Base-by-base conservation (phyloP, 306 rosid genomes). In the Cicer judaicum region DNA sequence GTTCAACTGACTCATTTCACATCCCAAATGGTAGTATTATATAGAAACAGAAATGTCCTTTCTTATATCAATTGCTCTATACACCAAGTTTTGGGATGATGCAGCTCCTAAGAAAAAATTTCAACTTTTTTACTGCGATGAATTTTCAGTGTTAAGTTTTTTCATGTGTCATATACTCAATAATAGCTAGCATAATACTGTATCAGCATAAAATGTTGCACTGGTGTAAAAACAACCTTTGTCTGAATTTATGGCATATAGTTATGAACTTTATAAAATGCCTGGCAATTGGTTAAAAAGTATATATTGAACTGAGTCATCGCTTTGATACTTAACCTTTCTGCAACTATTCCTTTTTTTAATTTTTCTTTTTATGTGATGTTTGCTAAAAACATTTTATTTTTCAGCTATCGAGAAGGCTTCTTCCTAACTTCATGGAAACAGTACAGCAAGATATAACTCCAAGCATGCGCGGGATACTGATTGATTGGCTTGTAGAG, bases 401-500 rank as follows among this genome's bases (percentile, higher is more conserved):
- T 64, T 68, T 82, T 9, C 81, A 93, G 97, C 94, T 95, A 57
- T 78, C 84, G 12, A 85, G 93, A 87, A 89, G 97, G 59, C 98
- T 91, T 36, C 18, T 38, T 84, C 81, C 92, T 49, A 67, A 64
- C 79, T 89, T 83, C 59, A 89, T 92, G 96, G 92, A 86, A 81
- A 86, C 83, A 24, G 76, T 83, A 59, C 99, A 92, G 79, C 87
- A 39, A 55, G 97, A 92, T 82, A 87, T 95, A 73, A 90, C 91
- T 78, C 92, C 81, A 80, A 85, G 81, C 82, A 95, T 92, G 99
- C 95, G 99, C 3, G 91, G 86, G 15, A 89, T 95, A 73, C 82
- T 95, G 72, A 85, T 95, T 44, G 99, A 95, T 85, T 95, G 99
- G 99, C 97, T 95, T 62, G 97, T 92, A 14, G 98, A 92, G 99